Conservation (phyloP, 139 green algal species). For the Picochlorum costavermella region DNA sequence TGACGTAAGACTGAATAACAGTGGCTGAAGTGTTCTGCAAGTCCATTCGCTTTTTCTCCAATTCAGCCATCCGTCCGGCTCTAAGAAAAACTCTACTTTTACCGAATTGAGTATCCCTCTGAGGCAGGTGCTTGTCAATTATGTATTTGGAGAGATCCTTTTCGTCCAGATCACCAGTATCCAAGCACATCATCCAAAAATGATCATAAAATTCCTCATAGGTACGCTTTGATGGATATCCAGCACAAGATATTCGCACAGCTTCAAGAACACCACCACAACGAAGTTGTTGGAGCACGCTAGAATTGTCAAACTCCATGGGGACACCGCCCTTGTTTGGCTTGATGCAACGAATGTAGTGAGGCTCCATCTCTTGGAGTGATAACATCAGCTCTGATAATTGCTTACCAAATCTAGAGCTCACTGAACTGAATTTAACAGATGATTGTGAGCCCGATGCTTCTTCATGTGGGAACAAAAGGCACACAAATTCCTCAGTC, state of each 20-base stretch:
- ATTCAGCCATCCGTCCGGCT: slow-evolving; percentile 82
- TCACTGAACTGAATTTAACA: slow-evolving; percentile 85
- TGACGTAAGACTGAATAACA: slow-evolving; percentile 60
- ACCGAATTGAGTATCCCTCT: slow-evolving; percentile 69
- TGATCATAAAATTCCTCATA: slow-evolving; percentile 92
- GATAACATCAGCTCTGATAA: slow-evolving; percentile 87
- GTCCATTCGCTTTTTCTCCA: slow-evolving; percentile 86
- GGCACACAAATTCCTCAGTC: slow-evolving; percentile 43
- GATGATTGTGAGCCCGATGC: slow-evolving; percentile 13
- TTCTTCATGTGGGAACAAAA: slow-evolving; percentile 49
- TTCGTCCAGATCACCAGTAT: slow-evolving; percentile 50
- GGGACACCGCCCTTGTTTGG: slow-evolving; percentile 80
- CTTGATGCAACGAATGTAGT: slow-evolving; percentile 99
- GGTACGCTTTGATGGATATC: slow-evolving; percentile 80
- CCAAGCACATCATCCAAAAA: slow-evolving; percentile 78
- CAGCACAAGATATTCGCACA: slow-evolving; percentile 91
- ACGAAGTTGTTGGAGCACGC: slow-evolving; percentile 89
- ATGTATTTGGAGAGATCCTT: slow-evolving; percentile 7
- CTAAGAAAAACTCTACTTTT: slow-evolving; percentile 63
- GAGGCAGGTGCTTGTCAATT: slow-evolving; percentile 13
- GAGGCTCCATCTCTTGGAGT: slow-evolving; percentile 87
- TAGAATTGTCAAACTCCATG: slow-evolving; percentile 79
- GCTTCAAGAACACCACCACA: slow-evolving; percentile 98
- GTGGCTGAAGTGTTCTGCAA: slow-evolving; percentile 68
- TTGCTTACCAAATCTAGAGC: slow-evolving; percentile 83